phyloP scores from a whole-genome alignment of 352 stramenopile genomes.

The Phytophthora sojae region DNA sequence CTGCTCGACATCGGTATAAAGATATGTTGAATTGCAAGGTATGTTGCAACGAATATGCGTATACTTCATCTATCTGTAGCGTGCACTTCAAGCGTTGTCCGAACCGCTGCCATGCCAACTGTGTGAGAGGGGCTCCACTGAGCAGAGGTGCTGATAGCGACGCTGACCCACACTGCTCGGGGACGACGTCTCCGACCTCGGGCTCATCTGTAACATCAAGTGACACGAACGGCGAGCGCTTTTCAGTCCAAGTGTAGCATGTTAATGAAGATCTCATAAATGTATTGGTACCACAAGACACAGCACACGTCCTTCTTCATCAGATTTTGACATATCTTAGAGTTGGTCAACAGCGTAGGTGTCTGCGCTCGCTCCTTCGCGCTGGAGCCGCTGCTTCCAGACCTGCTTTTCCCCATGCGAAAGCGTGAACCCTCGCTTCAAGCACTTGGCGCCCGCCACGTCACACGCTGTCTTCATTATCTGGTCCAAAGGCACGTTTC shows the following conservation, averaged over 20 bases:
- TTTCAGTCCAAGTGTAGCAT: slow-evolving; percentile 27
- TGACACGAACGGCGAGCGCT: slow-evolving; percentile 18
- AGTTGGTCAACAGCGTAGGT: slow-evolving; percentile 10
- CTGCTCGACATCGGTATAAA: too few relatives aligned
- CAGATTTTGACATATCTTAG: too few relatives aligned
- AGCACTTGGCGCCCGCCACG: slow-evolving; percentile 65
- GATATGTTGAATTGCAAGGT: too few relatives aligned
- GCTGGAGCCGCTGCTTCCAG: slow-evolving; percentile 4
- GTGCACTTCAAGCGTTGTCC: too few relatives aligned
- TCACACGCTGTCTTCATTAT: slow-evolving; percentile 49
- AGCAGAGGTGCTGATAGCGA: slow-evolving; percentile 22
- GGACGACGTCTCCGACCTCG: slow-evolving; percentile 27
- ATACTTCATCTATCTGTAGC: too few relatives aligned
- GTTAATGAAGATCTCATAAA: slow-evolving; percentile 4
- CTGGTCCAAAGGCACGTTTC: slow-evolving; percentile 23
- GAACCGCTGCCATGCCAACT: slow-evolving; percentile 21
- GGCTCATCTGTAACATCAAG: slow-evolving; percentile 29
- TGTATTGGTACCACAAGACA: slow-evolving; percentile 14
- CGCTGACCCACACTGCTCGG: slow-evolving; percentile 20
- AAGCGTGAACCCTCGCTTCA: slow-evolving; percentile 55
- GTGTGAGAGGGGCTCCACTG: too few relatives aligned
- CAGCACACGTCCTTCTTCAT: neutral
- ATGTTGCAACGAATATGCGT: too few relatives aligned
- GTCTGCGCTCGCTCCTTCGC: neutral
- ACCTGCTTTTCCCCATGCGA: neutral